phyloP scores from a whole-genome alignment of 2,329 filamentous ascomycete species.

The Emmonsiellopsis sp. region DNA sequence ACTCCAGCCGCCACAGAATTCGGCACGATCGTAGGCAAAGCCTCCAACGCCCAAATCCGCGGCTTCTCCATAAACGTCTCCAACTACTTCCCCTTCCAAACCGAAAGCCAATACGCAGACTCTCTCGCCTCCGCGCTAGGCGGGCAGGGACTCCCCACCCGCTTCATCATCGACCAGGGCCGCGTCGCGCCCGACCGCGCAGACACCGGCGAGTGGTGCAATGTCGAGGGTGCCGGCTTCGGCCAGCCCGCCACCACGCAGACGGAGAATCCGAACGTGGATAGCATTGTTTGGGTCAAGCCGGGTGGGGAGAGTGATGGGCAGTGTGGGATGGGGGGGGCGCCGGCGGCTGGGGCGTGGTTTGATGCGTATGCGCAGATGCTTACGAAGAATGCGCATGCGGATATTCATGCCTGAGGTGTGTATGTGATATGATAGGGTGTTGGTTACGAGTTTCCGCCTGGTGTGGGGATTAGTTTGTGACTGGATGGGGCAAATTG shows the following conservation, averaged over 20 bases:
- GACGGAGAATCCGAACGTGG: constrained; percentile 50
- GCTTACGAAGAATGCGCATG: constrained; percentile 23
- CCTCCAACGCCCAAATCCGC: constrained; percentile 39
- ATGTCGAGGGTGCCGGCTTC: constrained; percentile 54
- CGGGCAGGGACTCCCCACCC: constrained; percentile 41
- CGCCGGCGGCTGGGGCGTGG: constrained; percentile 62
- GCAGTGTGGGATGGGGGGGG: constrained; percentile 47
- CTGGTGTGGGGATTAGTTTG: not conserved
- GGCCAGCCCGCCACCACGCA: constrained; percentile 55
- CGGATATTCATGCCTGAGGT: not conserved
- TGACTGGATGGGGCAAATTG: too few species aligned
- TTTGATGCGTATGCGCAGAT: constrained; percentile 42
- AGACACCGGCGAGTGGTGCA: constrained; percentile 58
- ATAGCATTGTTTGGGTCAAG: constrained; percentile 65
- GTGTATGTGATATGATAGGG: not conserved
- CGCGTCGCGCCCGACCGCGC: constrained; percentile 51
- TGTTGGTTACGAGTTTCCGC: not conserved
- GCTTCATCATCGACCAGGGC: constrained; percentile 53
- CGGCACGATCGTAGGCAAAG: constrained; percentile 40
- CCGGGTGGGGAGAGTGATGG: constrained; percentile 50
- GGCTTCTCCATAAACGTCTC: constrained; percentile 50
- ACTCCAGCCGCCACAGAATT: constrained; percentile 47
- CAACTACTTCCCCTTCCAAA: constrained; percentile 50
- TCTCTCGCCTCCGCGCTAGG: constrained; percentile 42
- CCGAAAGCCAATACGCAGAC: constrained; percentile 45